These are phyloP conservation scores for Mycena filopes DNA, from an alignment of 768 basidiomycete species.

Conservation along the genomic window DNA sequence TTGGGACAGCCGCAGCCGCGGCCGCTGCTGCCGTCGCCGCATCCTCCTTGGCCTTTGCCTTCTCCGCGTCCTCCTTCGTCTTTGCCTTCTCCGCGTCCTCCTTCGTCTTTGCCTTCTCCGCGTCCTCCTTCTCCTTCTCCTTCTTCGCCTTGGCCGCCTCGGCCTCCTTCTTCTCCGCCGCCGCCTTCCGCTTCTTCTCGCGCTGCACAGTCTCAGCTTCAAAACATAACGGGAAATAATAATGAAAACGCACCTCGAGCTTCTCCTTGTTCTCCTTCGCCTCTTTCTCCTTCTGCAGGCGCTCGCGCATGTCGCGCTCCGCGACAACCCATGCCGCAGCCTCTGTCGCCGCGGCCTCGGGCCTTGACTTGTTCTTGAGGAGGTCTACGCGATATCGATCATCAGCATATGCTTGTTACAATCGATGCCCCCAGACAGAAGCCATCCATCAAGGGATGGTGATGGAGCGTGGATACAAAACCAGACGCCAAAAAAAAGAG, in stretches of 20 bases:
- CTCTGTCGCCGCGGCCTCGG: slow-evolving; percentile 76
- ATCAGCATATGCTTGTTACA: slow-evolving; percentile 26
- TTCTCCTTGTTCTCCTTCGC: slow-evolving; percentile 75
- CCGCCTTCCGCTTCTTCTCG: slow-evolving; percentile 64
- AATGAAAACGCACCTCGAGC: slow-evolving; percentile 60
- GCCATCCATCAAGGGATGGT: background rate
- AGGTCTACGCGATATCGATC: slow-evolving; percentile 60
- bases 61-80: slow-evolving; percentile 60
- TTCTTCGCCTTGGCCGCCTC: slow-evolving; percentile 74
- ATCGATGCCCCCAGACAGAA: slow-evolving; percentile 24
- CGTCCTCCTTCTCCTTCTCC: slow-evolving; percentile 61
- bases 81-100: slow-evolving; percentile 62
- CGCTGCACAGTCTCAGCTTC: slow-evolving; percentile 41
- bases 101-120: slow-evolving; percentile 63
- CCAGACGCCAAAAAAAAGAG: background rate
- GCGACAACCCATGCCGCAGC: slow-evolving; percentile 77
- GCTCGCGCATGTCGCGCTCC: slow-evolving; percentile 81
- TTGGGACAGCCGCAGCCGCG: background rate
- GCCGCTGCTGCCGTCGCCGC: slow-evolving; percentile 31
- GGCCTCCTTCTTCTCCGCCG: slow-evolving; percentile 66
- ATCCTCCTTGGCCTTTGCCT: slow-evolving; percentile 33
- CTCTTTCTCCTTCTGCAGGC: slow-evolving; percentile 79
- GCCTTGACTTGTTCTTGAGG: slow-evolving; percentile 85
- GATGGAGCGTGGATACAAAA: background rate
- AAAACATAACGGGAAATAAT: background rate